Evolutionary conservation across 441 rosid species (phyloP).

Genomic region (Pelargonium fulgidum): DNA sequence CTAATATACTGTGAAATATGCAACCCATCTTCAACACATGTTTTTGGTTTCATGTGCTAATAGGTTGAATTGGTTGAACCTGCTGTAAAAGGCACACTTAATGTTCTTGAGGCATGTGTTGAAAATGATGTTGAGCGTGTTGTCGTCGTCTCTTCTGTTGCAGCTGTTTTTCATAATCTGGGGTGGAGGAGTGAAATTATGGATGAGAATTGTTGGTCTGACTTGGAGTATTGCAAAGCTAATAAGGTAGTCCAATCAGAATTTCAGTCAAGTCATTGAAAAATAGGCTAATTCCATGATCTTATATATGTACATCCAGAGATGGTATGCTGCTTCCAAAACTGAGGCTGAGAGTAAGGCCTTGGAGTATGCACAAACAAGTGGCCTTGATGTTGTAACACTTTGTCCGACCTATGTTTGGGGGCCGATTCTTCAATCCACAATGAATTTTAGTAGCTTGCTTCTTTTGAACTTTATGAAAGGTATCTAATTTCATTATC

Average conservation of each 20-base stretch:
- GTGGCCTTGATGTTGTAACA: conserved; percentile 44
- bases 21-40: too few species aligned
- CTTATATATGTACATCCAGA: conserved; percentile 26
- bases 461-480: conserved; percentile 42
- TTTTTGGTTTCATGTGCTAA: background rate
- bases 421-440: conserved; percentile 53
- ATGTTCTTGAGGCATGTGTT: conserved; percentile 60
- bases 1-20: too few species aligned
- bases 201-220: conserved; percentile 69
- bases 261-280: background rate
- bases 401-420: conserved; percentile 43
- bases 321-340: conserved; percentile 58
- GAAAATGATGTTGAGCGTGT: conserved; percentile 56
- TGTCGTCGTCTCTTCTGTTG: conserved; percentile 54
- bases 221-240: conserved; percentile 51
- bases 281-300: background rate
- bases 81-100: conserved; percentile 57
- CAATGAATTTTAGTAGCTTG: conserved; percentile 46
- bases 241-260: conserved; percentile 31
- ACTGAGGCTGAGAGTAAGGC: conserved; percentile 60
- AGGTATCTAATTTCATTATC: conserved; percentile 26
- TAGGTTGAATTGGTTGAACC: conserved; percentile 62
- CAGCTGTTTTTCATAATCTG: conserved; percentile 51
- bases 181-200: conserved; percentile 34
- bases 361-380: conserved; percentile 39